Evolutionary conservation across 108 stramenopile genomes (phyloP).

Genomic region (Skeletonema tropicum): DNA sequence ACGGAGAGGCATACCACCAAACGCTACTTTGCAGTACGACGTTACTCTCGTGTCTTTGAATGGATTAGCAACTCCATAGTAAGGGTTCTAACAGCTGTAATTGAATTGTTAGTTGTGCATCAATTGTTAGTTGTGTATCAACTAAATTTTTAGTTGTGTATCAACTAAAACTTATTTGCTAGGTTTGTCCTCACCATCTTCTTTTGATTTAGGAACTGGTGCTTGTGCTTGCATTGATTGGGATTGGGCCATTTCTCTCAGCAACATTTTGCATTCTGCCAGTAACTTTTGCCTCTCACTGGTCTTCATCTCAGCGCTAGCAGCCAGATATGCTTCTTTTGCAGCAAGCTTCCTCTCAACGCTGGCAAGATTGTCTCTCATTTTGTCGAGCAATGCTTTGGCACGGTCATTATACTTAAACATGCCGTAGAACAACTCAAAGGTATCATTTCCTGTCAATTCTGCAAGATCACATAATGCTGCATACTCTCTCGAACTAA

Average conservation of each 20-base stretch:
- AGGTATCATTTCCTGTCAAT: constrained; percentile 87
- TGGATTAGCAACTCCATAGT: constrained; percentile 82
- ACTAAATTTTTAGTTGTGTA: not conserved
- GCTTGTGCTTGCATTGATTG: constrained; percentile 16
- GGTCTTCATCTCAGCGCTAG: constrained; percentile 87
- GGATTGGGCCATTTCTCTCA: constrained; percentile 74
- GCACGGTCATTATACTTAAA: constrained; percentile 92
- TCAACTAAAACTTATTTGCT: not conserved
- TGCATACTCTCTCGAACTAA: constrained; percentile 90
- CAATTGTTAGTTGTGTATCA: not conserved
- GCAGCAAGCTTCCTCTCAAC: constrained; percentile 94
- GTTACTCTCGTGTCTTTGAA: constrained; percentile 82
- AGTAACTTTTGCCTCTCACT: constrained; percentile 88
- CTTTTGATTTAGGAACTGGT: not conserved
- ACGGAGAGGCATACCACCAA: constrained; percentile 77
- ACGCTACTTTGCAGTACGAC: constrained; percentile 86
- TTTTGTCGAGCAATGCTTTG: constrained; percentile 64
- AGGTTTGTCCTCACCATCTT: not conserved
- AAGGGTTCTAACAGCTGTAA: constrained; percentile 17
- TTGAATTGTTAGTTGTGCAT: not conserved
- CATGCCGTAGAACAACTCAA: constrained; percentile 96
- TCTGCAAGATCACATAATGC: constrained; percentile 92
- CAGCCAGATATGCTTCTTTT: constrained; percentile 92
- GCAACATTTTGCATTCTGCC: constrained; percentile 83
- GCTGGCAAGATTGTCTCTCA: constrained; percentile 90